phyloP scores from a whole-genome alignment of 202 grass and related monocot species.

The Elaeis oleifera region DNA sequence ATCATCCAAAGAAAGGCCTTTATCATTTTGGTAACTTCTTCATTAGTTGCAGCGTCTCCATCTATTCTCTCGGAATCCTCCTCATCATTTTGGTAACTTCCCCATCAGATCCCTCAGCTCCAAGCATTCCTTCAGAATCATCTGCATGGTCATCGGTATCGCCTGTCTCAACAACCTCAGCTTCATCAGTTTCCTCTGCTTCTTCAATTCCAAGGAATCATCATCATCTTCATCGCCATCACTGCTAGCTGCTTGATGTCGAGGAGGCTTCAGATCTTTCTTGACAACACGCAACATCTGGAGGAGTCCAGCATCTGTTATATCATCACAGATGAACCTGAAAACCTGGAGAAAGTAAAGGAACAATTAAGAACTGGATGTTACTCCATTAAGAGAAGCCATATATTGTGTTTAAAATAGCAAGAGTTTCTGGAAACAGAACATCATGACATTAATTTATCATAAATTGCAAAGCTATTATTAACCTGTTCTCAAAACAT shows the following conservation, averaged over 20 bases:
- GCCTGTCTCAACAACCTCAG: constrained; percentile 27
- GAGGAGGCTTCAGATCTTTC: constrained; percentile 68
- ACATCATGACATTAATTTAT: no score
- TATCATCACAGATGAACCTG: constrained; percentile 62
- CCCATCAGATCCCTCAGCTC: constrained; percentile 40
- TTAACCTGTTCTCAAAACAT: no score
- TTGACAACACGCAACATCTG: constrained; percentile 83
- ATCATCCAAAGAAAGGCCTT: constrained; percentile 30
- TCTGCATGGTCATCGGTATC: constrained; percentile 38
- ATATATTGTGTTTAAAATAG: no score
- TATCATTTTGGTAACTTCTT: constrained; percentile 36
- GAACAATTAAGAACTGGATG: no score
- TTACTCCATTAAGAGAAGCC: no score
- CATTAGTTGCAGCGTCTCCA: background rate
- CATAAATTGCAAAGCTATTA: no score
- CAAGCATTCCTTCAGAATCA: constrained; percentile 35
- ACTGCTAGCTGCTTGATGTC: constrained; percentile 26
- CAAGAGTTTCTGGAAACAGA: no score
- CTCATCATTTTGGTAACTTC: constrained; percentile 13
- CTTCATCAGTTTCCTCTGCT: constrained; percentile 48
- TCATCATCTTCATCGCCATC: constrained; percentile 53
- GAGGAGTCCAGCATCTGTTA: constrained; percentile 76
- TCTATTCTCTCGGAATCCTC: constrained; percentile 2
- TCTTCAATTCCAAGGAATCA: constrained; percentile 67
- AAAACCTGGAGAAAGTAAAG: constrained; percentile 47